Evolutionary conservation across 2,329 filamentous ascomycete species (phyloP).

Genomic region (Volutella citrinella): DNA sequence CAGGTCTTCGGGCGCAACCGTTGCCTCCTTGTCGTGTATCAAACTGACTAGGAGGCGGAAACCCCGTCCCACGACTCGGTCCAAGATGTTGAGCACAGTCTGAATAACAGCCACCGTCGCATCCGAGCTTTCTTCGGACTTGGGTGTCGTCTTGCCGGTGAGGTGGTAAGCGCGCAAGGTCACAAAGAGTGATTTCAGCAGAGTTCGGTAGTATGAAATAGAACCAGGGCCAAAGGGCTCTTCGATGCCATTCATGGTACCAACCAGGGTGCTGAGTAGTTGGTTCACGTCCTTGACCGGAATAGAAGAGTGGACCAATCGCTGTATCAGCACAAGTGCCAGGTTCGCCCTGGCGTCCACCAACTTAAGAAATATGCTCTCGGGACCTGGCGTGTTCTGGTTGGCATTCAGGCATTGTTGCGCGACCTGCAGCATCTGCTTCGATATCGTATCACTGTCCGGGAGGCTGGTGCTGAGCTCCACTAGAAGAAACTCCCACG

Average conservation of each 20-base stretch:
- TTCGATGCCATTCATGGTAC: slow-evolving; percentile 51
- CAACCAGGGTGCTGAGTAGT: slow-evolving; percentile 49
- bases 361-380: slow-evolving; percentile 78
- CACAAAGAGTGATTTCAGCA: slow-evolving; percentile 83
- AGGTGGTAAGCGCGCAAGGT: slow-evolving; percentile 64
- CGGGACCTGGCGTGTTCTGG: slow-evolving; percentile 66
- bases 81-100: slow-evolving; percentile 74
- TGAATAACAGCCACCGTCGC: slow-evolving; percentile 48
- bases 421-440: slow-evolving; percentile 70
- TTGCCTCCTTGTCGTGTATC: slow-evolving; percentile 70
- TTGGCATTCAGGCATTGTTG: slow-evolving; percentile 79
- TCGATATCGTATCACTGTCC: slow-evolving; percentile 53
- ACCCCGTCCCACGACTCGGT: slow-evolving; percentile 74
- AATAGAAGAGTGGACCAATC: slow-evolving; percentile 60
- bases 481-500: slow-evolving; percentile 84
- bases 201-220: slow-evolving; percentile 73
- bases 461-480: slow-evolving; percentile 72
- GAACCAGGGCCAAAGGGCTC: slow-evolving; percentile 51
- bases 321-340: slow-evolving; percentile 77
- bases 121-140: slow-evolving; percentile 32
- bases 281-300: slow-evolving; percentile 50
- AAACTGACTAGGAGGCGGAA: slow-evolving; percentile 79
- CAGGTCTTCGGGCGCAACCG: slow-evolving; percentile 71
- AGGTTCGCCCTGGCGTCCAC: slow-evolving; percentile 76
- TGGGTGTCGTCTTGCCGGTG: slow-evolving; percentile 25